Evolutionary conservation across 2,329 filamentous ascomycete species (phyloP), one percentile per base, ranked within the genome.

Genomic region (Harringtonia lauricola): DNA sequence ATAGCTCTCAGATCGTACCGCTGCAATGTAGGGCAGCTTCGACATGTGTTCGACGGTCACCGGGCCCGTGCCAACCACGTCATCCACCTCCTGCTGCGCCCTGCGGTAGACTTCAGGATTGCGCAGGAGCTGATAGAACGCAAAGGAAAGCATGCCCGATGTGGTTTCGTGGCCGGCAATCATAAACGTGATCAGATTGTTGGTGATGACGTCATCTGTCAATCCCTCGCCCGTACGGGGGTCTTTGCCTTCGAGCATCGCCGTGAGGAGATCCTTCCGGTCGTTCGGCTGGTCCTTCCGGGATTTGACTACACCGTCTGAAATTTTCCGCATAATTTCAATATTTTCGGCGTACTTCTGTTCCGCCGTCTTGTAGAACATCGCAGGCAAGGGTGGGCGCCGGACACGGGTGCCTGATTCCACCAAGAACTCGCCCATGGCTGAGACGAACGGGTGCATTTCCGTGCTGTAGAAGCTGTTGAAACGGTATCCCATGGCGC

Each of bases 101-200:
- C 76, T 77, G 31, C 62, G 62, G 48, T 80, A 76, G 2, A 67
- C 65, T 2, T 70, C 66, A 0, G 81, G 81, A 51, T 81, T 68
- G 55, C 79, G 80, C 29, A 84, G 57, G 2, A 88, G 65, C 44
- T 80, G 68, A 54, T 79, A 81, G 40, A 84, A 74, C 0, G 71
- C 61, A 54, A 84, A 86, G 0, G 78, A 74, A 13, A 87, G 58
- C 15, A 81, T 61, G 3, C 81, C 81, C 2, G 78, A 76, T 0
- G 83, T 83, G 0, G 84, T 88, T 52, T 86, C 83, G 49, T 85
- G 81, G 2, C 79, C 79, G 30, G 79, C 79, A 52, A 82, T 79
- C 10, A 86, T 59, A 51, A 86, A 86, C 0, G 81, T 86, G 46
- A 83, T 79, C 62, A 87, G 75, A 50, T 87, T 84, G 55, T 81